Evolutionary conservation across 441 rosid species (phyloP).

Genomic region (Pelargonium myrrhifolium): DNA sequence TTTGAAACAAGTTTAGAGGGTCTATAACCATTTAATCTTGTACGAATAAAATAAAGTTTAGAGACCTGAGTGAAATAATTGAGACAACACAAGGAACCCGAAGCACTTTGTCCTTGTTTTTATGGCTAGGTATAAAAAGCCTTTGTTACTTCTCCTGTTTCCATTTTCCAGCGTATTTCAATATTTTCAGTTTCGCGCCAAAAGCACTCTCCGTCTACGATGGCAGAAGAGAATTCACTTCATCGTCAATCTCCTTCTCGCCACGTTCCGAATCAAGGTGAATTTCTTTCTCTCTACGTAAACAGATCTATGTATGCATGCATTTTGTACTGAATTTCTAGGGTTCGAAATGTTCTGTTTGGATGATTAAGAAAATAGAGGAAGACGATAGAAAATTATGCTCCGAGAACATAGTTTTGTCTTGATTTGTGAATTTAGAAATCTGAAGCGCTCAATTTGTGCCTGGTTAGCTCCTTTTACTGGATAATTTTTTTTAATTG

Average conservation of each 20-base stretch:
- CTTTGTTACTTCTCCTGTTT: no score
- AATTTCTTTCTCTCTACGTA: neutral
- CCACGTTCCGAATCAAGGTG: neutral
- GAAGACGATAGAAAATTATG: neutral
- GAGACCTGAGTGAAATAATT: no score
- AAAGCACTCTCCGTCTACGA: neutral
- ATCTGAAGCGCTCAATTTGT: neutral
- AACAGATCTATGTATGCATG: neutral
- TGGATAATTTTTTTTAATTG: neutral
- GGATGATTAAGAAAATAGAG: neutral
- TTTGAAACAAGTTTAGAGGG: no score
- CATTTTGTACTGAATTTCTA: neutral
- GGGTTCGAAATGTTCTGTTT: neutral
- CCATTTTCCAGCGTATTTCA: neutral
- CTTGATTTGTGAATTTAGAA: neutral
- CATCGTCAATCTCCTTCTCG: slow-evolving; percentile 1
- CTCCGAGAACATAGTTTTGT: neutral
- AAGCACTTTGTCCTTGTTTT: no score
- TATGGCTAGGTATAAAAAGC: no score
- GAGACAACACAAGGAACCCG: no score
- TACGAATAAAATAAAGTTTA: no score
- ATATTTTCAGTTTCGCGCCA: neutral
- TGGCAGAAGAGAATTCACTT: neutral
- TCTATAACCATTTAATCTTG: no score
- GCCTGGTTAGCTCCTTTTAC: neutral